Evolutionary conservation across 495 filamentous ascomycete genomes (phyloP), one percentile per base, ranked within the genome.

Genomic region (Hyaloscypha finlandica): DNA sequence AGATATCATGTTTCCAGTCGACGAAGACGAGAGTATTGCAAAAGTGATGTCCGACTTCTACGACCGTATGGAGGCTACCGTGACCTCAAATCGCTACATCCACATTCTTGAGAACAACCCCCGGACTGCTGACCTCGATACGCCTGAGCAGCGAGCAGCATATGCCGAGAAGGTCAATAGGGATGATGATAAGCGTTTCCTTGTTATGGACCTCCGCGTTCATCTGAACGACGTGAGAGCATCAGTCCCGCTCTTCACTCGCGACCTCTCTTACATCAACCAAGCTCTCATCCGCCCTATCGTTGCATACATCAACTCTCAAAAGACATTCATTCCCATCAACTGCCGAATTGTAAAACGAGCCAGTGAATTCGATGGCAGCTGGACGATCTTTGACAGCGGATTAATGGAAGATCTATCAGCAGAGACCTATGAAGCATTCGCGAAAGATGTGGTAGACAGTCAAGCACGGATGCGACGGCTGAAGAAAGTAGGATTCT

Each of bases 271-370:
- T 37, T 98, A 98, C 77, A 91, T 97, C 68, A 98, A 97, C 77
- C 94, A 94, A 73, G 95, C 95, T 3, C 86, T 99, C 8, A 90
- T 98, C 51, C 87, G 95, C 31, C 95, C 95, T 19, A 99, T 99
- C 63, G 95, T 99, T n/a, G 96, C 95, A 1, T 99, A 97, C 74
- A 97, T 99, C 78, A 99, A 99, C 77, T 92, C 92, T 35, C 87
- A 90, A 74, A 89, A 87, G 72, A 94, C 93, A 0, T 97, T 96
- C 74, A 98, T 99, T 57, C 96, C 95, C 11, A 89, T 99, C 73
- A 90, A 90, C 66, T 98, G 95, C 79, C 91, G 94, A 61, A 90
- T 99, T 62, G 90, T 97, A 67, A 99, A 99, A 79, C 86, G 85
- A 3, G 83, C 85, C 11, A 81, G 84, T 63, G 95, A 99, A 76